Evolutionary conservation across 495 filamentous ascomycete species (phyloP).

Genomic region (Geoglossum glabrum): DNA sequence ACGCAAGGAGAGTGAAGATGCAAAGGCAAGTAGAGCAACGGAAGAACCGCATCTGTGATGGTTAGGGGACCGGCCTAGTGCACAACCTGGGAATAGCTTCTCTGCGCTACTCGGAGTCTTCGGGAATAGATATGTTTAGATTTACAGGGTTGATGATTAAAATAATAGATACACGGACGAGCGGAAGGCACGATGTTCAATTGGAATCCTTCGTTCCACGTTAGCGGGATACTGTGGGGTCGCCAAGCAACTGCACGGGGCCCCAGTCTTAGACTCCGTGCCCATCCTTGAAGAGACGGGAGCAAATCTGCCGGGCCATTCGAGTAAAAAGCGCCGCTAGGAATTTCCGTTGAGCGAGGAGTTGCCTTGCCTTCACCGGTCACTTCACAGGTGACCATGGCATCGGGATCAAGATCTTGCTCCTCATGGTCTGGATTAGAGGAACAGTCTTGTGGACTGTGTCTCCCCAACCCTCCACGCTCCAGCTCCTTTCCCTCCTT

Average conservation of each 20-base stretch:
- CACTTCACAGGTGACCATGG: slow-evolving; percentile 84
- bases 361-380: neutral
- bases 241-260: neutral
- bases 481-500: slow-evolving; percentile 85
- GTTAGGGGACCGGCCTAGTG: neutral
- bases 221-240: neutral
- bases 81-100: neutral
- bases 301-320: neutral
- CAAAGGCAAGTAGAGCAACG: neutral
- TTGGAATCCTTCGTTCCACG: neutral
- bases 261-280: neutral
- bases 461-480: slow-evolving; percentile 86
- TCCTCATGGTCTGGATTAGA: slow-evolving; percentile 90
- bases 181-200: neutral
- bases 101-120: neutral
- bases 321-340: neutral
- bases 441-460: slow-evolving; percentile 98
- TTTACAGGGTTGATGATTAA: neutral
- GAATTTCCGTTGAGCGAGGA: neutral
- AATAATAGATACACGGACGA: neutral
- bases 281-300: neutral
- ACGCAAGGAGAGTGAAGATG: neutral
- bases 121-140: neutral
- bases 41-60: neutral
- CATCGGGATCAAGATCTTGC: slow-evolving; percentile 80